Evolutionary conservation across 495 filamentous ascomycete species (phyloP), one percentile per base, ranked within the genome.

Genomic region (Tuber aestivum): DNA sequence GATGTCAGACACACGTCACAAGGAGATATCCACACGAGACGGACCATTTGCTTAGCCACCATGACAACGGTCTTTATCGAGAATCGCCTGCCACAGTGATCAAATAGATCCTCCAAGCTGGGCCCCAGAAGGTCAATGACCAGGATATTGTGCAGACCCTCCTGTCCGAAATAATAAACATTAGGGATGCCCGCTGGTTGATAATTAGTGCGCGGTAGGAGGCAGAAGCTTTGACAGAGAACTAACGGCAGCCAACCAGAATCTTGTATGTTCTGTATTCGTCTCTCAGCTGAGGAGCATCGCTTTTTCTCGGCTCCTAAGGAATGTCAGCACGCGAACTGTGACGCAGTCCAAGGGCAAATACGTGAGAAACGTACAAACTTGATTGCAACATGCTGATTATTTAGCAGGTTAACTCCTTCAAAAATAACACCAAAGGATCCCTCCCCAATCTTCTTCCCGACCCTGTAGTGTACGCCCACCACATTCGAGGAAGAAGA

Each of bases 191-290:
- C 95, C 75, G 95, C 95, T 99, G 65, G 27, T 69, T 41, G n/a
- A 68, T 50, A 56, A 75, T 77, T 78, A 81, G 74, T 71, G 76
- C 70, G 70, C 74, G 61, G 80, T 70, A 48, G 74, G 42, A 72
- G 75, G 73, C 21, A 61, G 70, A 74, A 70, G 69, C 72, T 65
- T 65, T 65, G 72, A 75, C n/a, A 71, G 76, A 76, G 69, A 73
- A 97, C 95, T 90, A 86, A 99, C 95, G 95, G 86, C 96, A 99
- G 84, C 95, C 96, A 74, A 99, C 95, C 75, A 99, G 88, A 78
- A 99, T 98, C 87, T 98, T 99, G 87, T 99, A 99, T 69, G 95
- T 99, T 80, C 95, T 90, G 84, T 99, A 99, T 85, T 99, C 95
- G 89, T 99, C 95, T 85, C 96, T 91, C 75, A 99, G 86, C 86